phyloP scores from a whole-genome alignment of 371 early-diverging fungal genomes.

The Actinomortierella wolfii region DNA sequence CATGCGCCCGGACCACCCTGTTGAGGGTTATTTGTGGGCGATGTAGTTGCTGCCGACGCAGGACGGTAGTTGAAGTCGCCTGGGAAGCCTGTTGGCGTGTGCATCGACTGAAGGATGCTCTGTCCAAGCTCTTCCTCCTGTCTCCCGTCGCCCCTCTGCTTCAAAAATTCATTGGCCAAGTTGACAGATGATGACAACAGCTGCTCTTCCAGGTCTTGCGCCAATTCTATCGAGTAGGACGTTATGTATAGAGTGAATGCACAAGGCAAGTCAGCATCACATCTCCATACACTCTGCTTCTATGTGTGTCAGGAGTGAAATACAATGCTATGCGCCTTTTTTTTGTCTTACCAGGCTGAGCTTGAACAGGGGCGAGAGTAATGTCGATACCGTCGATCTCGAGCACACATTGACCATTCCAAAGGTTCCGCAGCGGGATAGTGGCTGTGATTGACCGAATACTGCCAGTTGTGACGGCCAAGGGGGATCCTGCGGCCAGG shows the following conservation, averaged over 20 bases:
- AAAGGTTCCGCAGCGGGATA: slow-evolving; percentile 85
- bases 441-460: slow-evolving; percentile 74
- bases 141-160: slow-evolving; percentile 62
- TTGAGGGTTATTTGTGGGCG: neutral
- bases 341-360: slow-evolving; percentile 48
- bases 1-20: neutral
- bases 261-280: too few species aligned
- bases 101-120: slow-evolving; percentile 60
- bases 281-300: too few species aligned
- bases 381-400: slow-evolving; percentile 76
- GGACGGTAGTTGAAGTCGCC: slow-evolving; percentile 35
- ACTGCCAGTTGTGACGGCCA: slow-evolving; percentile 69
- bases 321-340: slow-evolving; percentile 1
- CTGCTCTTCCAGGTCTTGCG: slow-evolving; percentile 62
- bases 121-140: slow-evolving; percentile 60
- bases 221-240: neutral
- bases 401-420: slow-evolving; percentile 76
- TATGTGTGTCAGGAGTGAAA: too few species aligned
- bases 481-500: slow-evolving; percentile 66
- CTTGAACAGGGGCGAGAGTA: slow-evolving; percentile 56
- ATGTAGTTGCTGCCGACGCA: slow-evolving; percentile 9
- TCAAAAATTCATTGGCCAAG: slow-evolving; percentile 86
- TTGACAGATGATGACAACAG: slow-evolving; percentile 83
- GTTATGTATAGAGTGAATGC: too few species aligned
- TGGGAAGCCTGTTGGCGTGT: slow-evolving; percentile 35